Percentiles rank a stretch among this genome's conserved stretches.
Evolutionary conservation across 2,329 filamentous ascomycete species (phyloP).

Genomic region (Cryphonectria naterciae): DNA sequence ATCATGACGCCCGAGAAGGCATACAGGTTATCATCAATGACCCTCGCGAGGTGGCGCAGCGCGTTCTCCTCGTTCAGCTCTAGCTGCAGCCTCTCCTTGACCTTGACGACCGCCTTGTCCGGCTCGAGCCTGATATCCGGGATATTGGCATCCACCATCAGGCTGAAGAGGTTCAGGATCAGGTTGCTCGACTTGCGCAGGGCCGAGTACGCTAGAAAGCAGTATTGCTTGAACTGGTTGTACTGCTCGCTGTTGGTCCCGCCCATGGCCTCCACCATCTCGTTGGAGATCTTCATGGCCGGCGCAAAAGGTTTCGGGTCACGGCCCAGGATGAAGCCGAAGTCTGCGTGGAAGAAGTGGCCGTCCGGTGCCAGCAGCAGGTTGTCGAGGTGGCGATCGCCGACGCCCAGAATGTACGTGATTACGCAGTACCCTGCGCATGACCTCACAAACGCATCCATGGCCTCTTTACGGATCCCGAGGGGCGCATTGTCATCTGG

Average conservation of each 20-base stretch:
- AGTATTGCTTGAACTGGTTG: slow-evolving; percentile 89
- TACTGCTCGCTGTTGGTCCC: slow-evolving; percentile 82
- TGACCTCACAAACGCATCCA: slow-evolving; percentile 94
- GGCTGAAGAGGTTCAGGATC: slow-evolving; percentile 90
- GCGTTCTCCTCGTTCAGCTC: slow-evolving; percentile 93
- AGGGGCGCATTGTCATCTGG: slow-evolving; percentile 81
- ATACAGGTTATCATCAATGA: slow-evolving; percentile 89
- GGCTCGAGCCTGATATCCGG: slow-evolving; percentile 91
- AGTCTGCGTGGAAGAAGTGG: slow-evolving; percentile 98
- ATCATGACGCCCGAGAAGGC: slow-evolving; percentile 93
- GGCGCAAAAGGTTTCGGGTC: slow-evolving; percentile 98
- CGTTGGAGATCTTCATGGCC: slow-evolving; percentile 93
- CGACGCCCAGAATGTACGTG: slow-evolving; percentile 95
- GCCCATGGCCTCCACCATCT: slow-evolving; percentile 99
- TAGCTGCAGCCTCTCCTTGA: slow-evolving; percentile 90
- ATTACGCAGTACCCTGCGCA: slow-evolving; percentile 99
- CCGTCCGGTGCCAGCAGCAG: slow-evolving; percentile 86
- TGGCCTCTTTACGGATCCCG: slow-evolving; percentile 85
- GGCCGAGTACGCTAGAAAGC: slow-evolving; percentile 91
- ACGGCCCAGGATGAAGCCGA: slow-evolving; percentile 95
- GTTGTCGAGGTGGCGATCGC: slow-evolving; percentile 94
- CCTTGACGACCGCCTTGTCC: slow-evolving; percentile 92
- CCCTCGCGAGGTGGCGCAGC: slow-evolving; percentile 80
- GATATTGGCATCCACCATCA: slow-evolving; percentile 98
- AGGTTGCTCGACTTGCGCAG: slow-evolving; percentile 87